Evolutionary conservation across 2,329 filamentous ascomycete genomes (phyloP).

Genomic region (Chaetomiaceae sp.): DNA sequence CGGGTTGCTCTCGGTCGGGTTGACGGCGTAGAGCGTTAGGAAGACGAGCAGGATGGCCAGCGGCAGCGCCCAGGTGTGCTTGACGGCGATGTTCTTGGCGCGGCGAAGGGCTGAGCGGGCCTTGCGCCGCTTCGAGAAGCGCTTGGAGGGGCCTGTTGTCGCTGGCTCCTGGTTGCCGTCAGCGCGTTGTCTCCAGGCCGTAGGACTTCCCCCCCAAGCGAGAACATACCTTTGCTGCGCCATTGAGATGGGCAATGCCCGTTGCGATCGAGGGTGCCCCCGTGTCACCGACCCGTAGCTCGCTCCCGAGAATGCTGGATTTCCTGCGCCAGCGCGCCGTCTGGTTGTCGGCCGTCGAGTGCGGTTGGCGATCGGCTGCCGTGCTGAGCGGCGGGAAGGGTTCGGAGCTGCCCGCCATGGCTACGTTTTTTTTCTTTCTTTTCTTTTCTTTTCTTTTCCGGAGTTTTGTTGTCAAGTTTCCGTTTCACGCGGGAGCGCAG

Average conservation of each 20-base stretch:
- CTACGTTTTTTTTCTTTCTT: not conserved
- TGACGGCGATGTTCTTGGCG: constrained; percentile 47
- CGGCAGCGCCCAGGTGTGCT: constrained; percentile 62
- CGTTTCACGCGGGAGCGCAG: too few species aligned
- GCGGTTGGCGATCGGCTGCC: constrained; percentile 44
- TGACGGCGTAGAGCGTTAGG: constrained; percentile 64
- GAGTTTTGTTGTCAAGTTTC: too few species aligned
- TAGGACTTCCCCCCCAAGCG: too few species aligned
- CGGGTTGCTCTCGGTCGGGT: constrained; percentile 74
- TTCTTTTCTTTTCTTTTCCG: not conserved
- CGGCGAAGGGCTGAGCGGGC: constrained; percentile 52
- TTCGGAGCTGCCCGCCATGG: constrained; percentile 33
- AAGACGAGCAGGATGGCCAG: constrained; percentile 63
- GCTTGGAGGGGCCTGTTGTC: constrained; percentile 35
- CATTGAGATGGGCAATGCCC: constrained; percentile 44
- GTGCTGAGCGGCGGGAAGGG: constrained; percentile 54
- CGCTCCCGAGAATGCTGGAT: constrained; percentile 51
- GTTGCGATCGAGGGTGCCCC: constrained; percentile 52
- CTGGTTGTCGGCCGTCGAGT: constrained; percentile 37
- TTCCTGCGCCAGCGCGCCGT: constrained; percentile 47
- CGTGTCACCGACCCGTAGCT: constrained; percentile 52
- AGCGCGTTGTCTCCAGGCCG: constrained; percentile 16
- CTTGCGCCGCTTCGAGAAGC: constrained; percentile 51
- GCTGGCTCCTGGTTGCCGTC: constrained; percentile 24
- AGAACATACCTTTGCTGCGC: constrained; percentile 20